Conservation (phyloP, 495 filamentous ascomycete species). For the Podospora tetraspora region DNA sequence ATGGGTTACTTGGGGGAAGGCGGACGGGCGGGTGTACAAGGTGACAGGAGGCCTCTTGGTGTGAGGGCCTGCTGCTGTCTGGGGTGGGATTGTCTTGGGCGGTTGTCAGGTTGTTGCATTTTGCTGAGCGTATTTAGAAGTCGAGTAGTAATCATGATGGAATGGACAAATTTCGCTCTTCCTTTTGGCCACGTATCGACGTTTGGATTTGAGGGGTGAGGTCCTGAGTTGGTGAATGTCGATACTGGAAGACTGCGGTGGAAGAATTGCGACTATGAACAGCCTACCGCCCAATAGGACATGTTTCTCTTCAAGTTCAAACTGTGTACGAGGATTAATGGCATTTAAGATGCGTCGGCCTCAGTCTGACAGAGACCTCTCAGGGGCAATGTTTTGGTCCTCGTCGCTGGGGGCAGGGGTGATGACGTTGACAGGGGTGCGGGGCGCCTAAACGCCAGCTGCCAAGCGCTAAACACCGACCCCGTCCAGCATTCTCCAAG, state of each 20-base stretch:
- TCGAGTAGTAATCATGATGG: background rate
- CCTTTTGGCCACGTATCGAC: background rate
- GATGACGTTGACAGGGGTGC: background rate
- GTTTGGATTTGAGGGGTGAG: background rate
- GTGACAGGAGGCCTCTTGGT: background rate
- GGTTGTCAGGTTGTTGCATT: background rate
- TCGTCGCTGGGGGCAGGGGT: background rate
- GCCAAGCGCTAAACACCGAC: background rate
- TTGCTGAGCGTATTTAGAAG: background rate
- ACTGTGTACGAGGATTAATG: background rate
- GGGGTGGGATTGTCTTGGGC: background rate
- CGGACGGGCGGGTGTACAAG: background rate
- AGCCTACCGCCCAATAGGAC: background rate
- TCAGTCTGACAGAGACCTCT: background rate
- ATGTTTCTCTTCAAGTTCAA: background rate
- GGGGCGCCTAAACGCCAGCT: background rate
- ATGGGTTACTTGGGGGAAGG: background rate
- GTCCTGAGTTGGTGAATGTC: background rate
- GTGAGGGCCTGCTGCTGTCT: background rate
- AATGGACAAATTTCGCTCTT: background rate
- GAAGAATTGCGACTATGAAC: background rate
- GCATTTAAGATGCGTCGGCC: background rate
- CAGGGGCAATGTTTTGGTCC: conserved; percentile 5
- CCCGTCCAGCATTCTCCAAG: background rate
- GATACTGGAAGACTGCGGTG: background rate